A percentile compares a stretch with the other conserved stretches of the same genome.
Conservation (phyloP, 1,139 yeast species). For the Saccharomyces hybrid region DNA sequence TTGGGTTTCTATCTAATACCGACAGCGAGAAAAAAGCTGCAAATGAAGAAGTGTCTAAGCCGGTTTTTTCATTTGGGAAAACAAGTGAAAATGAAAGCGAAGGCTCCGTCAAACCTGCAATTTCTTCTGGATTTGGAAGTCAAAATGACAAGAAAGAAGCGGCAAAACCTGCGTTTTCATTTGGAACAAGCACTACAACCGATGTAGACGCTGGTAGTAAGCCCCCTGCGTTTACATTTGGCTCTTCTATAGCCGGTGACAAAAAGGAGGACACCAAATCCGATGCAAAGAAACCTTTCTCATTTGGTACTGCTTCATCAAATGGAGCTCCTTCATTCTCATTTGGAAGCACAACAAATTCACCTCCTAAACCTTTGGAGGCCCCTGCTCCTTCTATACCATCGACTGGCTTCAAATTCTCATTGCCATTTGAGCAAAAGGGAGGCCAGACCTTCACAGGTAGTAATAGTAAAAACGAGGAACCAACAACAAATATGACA, state of each 20-base stretch:
- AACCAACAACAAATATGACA: conserved; percentile 6
- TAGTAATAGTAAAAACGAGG: conserved; percentile 18
- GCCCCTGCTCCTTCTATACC: conserved; percentile 8
- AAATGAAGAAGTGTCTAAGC: conserved; percentile 4
- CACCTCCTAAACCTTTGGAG: not conserved
- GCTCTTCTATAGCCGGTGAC: conserved; percentile 9
- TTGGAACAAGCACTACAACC: conserved; percentile 16
- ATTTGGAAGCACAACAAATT: conserved; percentile 13
- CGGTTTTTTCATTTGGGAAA: conserved; percentile 19
- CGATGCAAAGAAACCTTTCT: not conserved
- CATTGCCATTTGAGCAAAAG: conserved; percentile 28
- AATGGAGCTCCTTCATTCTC: conserved; percentile 16
- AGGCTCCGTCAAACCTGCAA: conserved; percentile 24
- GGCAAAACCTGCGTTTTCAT: conserved; percentile 27
- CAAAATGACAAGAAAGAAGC: conserved; percentile 8
- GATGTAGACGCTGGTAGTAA: not conserved
- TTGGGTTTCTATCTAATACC: conserved; percentile 19
- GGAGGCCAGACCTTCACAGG: conserved; percentile 4
- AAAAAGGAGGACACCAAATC: conserved; percentile 10
- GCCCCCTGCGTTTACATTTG: conserved; percentile 31
- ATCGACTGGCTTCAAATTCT: conserved; percentile 28
- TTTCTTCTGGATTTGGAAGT: conserved; percentile 27
- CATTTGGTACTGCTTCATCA: not conserved
- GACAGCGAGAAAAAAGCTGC: conserved; percentile 1
- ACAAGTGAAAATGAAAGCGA: conserved; percentile 4